Evolutionary conservation across 345 rosid species (phyloP), one percentile per base, ranked within the genome.

Genomic region (Melaleuca alternifolia): DNA sequence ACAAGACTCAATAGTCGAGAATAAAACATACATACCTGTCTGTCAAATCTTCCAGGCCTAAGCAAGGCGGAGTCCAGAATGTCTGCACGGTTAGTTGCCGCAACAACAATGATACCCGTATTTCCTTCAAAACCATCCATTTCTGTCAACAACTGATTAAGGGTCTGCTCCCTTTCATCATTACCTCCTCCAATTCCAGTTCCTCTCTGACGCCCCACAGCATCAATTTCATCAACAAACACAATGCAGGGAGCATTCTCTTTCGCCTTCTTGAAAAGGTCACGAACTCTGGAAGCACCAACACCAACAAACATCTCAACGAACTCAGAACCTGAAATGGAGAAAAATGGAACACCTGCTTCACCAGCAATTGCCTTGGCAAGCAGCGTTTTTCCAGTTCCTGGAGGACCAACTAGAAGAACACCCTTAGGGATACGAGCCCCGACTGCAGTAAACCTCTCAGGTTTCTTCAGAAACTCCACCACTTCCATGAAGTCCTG

Each of bases 321-420:
- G 85, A 97, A 97, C 92, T 97, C 99, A n/a, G 98, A 95, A 91
- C 99, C 98, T 1, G 98, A 95, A 85, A 95, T 95, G 83, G 98
- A 95, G 92, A 97, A 97, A 90, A 97, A 97, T 6, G 99, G 99
- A 51, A 97, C 98, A 54, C 99, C 99, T 79, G 98, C 99, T 92
- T 97, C 99, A 89, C 99, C 99, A 79, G 99, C 99, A 85, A 97
- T 97, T 61, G 99, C 99, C 91, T 97, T 97, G 82, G 99, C 99
- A 84, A 97, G 92, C 89, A 96, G 98, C 8, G 99, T 97, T 90
- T 97, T 97, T n/a, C 99, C 99, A 2, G 99, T 97, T 89, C 99
- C 99, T 24, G 99, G 99, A 83, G 99, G 99, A 85, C 99, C 99
- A 87, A 96, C 91, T 5, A 97, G 96, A 85, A 97, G 99, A 85